Conservation (phyloP, 306 rosid species). For the Senna tora region DNA sequence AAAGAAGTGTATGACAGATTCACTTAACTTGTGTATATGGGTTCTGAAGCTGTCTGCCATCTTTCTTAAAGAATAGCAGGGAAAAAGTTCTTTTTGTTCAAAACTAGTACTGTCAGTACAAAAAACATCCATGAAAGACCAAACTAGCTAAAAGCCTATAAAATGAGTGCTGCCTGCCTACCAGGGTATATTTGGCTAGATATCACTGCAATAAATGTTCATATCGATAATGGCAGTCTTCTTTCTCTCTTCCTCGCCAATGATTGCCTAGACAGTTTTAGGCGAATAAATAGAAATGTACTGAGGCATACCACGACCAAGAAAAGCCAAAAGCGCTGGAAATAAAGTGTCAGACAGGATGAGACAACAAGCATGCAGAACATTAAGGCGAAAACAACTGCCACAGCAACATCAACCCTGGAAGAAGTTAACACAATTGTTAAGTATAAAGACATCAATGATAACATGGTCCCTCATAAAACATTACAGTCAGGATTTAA, state of each 20-base stretch:
- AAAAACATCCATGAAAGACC: slow-evolving; percentile 32
- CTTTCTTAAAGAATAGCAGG: slow-evolving; percentile 30
- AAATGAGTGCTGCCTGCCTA: slow-evolving; percentile 26
- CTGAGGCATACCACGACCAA: slow-evolving; percentile 37
- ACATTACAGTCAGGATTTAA: slow-evolving; percentile 27
- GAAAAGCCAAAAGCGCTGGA: slow-evolving; percentile 45
- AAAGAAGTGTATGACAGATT: slow-evolving; percentile 33
- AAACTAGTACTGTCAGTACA: slow-evolving; percentile 27
- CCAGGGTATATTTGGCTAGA: slow-evolving; percentile 21
- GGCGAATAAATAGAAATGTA: slow-evolving; percentile 42
- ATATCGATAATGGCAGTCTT: slow-evolving; percentile 54
- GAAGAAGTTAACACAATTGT: slow-evolving; percentile 34
- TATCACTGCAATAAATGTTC: slow-evolving; percentile 25
- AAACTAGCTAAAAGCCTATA: slow-evolving; percentile 23
- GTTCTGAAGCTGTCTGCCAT: slow-evolving; percentile 28
- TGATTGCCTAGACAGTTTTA: slow-evolving; percentile 45
- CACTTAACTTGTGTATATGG: slow-evolving; percentile 31
- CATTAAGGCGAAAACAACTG: slow-evolving; percentile 39
- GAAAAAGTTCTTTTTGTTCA: slow-evolving; percentile 2
- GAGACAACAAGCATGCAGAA: slow-evolving; percentile 39
- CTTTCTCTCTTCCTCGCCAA: slow-evolving; percentile 51
- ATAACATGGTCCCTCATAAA: background rate
- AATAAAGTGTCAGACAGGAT: slow-evolving; percentile 44
- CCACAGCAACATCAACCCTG: slow-evolving; percentile 58
- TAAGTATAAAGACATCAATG: slow-evolving; percentile 21